These are phyloP conservation scores for Silene conica DNA, from an alignment of 148 eudicot species.

Conservation along the genomic window DNA sequence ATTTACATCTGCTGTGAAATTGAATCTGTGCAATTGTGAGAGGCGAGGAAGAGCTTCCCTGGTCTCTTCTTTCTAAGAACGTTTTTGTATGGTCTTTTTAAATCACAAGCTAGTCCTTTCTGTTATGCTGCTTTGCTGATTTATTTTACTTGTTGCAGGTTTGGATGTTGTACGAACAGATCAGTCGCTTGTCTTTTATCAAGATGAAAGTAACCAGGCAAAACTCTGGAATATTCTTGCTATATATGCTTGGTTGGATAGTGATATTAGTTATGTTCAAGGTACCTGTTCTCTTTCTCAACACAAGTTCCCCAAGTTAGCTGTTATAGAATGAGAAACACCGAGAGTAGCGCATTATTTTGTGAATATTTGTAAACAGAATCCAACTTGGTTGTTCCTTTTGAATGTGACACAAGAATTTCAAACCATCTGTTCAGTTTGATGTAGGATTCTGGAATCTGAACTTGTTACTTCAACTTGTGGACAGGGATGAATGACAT, in stretches of 20 bases:
- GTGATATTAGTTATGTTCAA: constrained; percentile 87
- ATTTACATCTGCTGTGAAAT: no score
- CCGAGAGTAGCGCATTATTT: neutral
- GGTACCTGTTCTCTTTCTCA: constrained; percentile 33
- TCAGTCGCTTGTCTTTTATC: constrained; percentile 79
- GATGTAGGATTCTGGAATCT: neutral
- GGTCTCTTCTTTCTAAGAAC: neutral
- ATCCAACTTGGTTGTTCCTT: neutral
- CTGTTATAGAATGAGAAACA: neutral
- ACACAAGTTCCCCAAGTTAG: neutral
- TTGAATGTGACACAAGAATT: neutral
- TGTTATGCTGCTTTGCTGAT: constrained; percentile 20
- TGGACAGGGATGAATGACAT: constrained; percentile 91
- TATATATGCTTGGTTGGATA: constrained; percentile 82
- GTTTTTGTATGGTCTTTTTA: neutral
- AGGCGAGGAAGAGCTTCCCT: no score
- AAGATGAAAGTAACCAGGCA: constrained; percentile 72
- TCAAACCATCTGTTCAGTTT: neutral
- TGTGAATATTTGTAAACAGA: neutral
- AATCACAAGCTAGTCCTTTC: constrained; percentile 1
- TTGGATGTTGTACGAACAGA: constrained; percentile 93
- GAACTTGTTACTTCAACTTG: constrained; percentile 15
- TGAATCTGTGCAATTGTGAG: no score
- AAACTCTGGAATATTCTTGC: constrained; percentile 88
- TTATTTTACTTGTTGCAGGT: constrained; percentile 40